Evolutionary conservation across 495 filamentous ascomycete species (phyloP), one percentile per base, ranked within the genome.

Genomic region (Margaritispora aquatica): DNA sequence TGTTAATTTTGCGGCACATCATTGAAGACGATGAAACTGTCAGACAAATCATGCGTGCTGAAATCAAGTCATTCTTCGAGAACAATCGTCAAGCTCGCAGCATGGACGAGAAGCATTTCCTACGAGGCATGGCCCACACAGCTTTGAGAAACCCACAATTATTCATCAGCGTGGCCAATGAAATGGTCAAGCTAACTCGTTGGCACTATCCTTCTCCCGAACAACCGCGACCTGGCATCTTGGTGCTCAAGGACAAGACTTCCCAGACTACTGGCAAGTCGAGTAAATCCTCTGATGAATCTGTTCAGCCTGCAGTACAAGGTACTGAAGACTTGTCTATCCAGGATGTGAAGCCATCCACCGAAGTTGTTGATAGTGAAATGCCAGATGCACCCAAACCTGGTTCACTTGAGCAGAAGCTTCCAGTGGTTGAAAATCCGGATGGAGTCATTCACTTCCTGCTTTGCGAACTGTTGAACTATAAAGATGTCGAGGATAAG

Each of bases 381-480:
- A 76, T 78, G 70, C 61, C 70, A 0, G 84, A 86, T 54, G 87
- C 83, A 63, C 73, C 80, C 17, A 89, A 88, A 67, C 63, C 75
- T 20, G 73, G 77, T 20, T 61, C 72, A 4, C 47, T 50, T 29
- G 92, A 96, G 61, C 63, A 83, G 49, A 97, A 96, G 68, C 75
- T 88, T 2, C 95, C 95, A 26, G 79, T 93, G 23, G 84, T 97
- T 2, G 92, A 96, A 70, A 88, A 93, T 60, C 90, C 95, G 0
- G 95, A 97, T 71, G 94, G 94, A 5, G 95, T 99, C 15, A 87
- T 97, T 59, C 90, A 96, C 66, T 97, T 96, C 74, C 77, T 99
- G 20, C 83, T 97, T n/a, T 92, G 87, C 47, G 93, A 99, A 68
- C 77, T 99, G 38, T 75, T 97, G 20, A 89, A 92, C 55, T 97